These are phyloP conservation scores for Hydrangea macrophylla DNA, from an alignment of 148 eudicot species.

Conservation along the genomic window DNA sequence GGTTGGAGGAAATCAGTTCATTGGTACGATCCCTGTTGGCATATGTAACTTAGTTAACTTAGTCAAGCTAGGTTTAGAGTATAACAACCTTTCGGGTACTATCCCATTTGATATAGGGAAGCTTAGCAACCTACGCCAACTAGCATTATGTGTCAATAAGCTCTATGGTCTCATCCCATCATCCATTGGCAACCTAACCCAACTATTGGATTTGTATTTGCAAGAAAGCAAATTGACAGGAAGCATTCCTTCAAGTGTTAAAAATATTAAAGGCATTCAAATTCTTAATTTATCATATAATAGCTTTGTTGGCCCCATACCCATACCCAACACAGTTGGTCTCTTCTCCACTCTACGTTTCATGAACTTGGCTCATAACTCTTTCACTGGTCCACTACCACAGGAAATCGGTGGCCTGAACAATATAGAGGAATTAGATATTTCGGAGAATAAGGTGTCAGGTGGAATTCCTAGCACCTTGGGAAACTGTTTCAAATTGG, in stretches of 20 bases:
- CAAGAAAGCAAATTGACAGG: no score
- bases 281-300: slow-evolving; percentile 7
- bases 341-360: neutral
- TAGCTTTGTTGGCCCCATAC: slow-evolving; percentile 13
- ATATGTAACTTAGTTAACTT: slow-evolving; percentile 16
- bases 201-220: no score
- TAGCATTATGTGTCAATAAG: neutral
- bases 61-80: neutral
- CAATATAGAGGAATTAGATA: no score
- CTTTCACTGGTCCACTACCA: neutral
- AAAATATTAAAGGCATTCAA: slow-evolving; percentile 2
- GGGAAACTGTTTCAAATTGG: no score
- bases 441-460: no score
- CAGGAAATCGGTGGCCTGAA: neutral
- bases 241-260: no score
- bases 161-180: neutral
- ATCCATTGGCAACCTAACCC: slow-evolving; percentile 9
- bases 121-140: neutral
- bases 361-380: neutral
- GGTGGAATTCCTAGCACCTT: no score
- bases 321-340: neutral
- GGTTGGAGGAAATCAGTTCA: neutral
- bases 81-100: slow-evolving; percentile 8
- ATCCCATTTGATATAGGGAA: no score
- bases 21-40: slow-evolving; percentile 5